Evolutionary conservation across 106 monocot genomes (phyloP), one percentile per base, ranked within the genome.

Genomic region (Narthecium ossifragum): DNA sequence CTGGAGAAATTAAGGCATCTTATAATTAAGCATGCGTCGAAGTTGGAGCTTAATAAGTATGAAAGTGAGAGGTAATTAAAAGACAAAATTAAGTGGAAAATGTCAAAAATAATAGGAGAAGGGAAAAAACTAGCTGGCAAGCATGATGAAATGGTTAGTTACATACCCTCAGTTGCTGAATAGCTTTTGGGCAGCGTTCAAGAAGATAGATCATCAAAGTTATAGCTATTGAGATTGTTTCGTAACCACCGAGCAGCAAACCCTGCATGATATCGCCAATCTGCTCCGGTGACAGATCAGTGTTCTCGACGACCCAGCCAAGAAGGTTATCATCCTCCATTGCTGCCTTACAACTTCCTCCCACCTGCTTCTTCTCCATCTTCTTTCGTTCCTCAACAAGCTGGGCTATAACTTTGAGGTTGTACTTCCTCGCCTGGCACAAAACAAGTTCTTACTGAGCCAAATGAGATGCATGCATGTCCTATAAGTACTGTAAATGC

Each of bases 1-100:
- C 58, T 58, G 18, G 39, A 37, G 21, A 58, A 58, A 53, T 15
- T n/a, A n/a, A n/a, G n/a, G n/a, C n/a, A n/a, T n/a, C n/a, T n/a
- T n/a, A n/a, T n/a, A n/a, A n/a, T n/a, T n/a, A n/a, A n/a, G n/a
- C n/a, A n/a, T n/a, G n/a, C n/a, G n/a, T n/a, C n/a, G n/a, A n/a
- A n/a, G n/a, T n/a, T n/a, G n/a, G n/a, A n/a, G n/a, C n/a, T n/a
- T n/a, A n/a, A n/a, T n/a, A n/a, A n/a, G n/a, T n/a, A n/a, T n/a
- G n/a, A n/a, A n/a, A n/a, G n/a, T n/a, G n/a, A n/a, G n/a, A n/a
- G n/a, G n/a, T n/a, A n/a, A n/a, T n/a, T n/a, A n/a, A n/a, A n/a
- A n/a, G n/a, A n/a, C n/a, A n/a, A n/a, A n/a, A n/a, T n/a, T n/a
- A n/a, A n/a, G n/a, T n/a, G n/a, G n/a, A n/a, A n/a, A n/a, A n/a